These are phyloP conservation scores for Solanum piurae DNA, from an alignment of 257 asterid genomes.

Conservation along the genomic window DNA sequence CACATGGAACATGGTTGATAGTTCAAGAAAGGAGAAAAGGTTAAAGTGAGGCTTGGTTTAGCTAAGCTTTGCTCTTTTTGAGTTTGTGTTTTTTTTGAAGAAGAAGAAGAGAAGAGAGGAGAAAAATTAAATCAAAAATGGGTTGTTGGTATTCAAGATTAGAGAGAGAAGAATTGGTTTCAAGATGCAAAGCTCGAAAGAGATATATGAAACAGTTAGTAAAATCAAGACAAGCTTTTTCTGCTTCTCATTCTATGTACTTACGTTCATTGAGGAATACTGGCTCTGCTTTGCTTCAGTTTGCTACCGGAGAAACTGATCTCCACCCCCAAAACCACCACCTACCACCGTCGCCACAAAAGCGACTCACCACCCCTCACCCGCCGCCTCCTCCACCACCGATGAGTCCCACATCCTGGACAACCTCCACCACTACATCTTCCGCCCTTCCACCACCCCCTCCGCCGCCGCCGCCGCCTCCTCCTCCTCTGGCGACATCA, in stretches of 20 bases:
- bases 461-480: constrained; percentile 55
- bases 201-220: constrained; percentile 90
- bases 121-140: constrained; percentile 28
- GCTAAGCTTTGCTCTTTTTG: not conserved
- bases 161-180: constrained; percentile 73
- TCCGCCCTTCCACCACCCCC: constrained; percentile 52
- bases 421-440: constrained; percentile 48
- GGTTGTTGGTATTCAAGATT: constrained; percentile 86
- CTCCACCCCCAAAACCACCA: constrained; percentile 45
- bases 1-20: constrained; percentile 1
- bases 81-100: not conserved
- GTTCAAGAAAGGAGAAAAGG: not conserved
- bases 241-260: constrained; percentile 82
- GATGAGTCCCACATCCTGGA: constrained; percentile 55
- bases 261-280: constrained; percentile 67
- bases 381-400: constrained; percentile 49
- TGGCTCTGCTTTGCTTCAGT: constrained; percentile 76
- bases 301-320: constrained; percentile 68
- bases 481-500: constrained; percentile 31
- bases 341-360: constrained; percentile 12
- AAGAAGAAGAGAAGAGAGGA: not conserved
- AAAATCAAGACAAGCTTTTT: constrained; percentile 71
- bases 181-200: constrained; percentile 81
- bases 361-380: constrained; percentile 13
- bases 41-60: not conserved